These are phyloP conservation scores for Globisporangium iwayamae DNA, from an alignment of 352 stramenopile genomes.

Conservation along the genomic window DNA sequence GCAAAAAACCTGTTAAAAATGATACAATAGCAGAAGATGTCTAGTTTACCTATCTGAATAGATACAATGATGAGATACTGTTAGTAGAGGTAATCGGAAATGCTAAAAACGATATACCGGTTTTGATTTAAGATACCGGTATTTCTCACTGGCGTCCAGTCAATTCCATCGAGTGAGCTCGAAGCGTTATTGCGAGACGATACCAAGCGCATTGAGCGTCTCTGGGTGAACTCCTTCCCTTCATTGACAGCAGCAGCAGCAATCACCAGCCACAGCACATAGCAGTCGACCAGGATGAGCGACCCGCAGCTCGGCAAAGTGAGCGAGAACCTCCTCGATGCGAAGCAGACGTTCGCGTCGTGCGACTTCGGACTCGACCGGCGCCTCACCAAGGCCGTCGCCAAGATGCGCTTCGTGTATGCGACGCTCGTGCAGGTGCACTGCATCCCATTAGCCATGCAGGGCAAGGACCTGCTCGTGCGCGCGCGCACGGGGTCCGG, in stretches of 20 bases:
- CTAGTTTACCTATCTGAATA: too few relatives aligned
- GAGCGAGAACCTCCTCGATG: conserved; percentile 71
- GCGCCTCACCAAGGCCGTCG: conserved; percentile 89
- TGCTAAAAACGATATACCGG: conserved; percentile 2
- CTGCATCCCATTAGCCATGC: conserved; percentile 90
- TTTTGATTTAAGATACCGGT: neutral
- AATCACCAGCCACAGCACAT: conserved; percentile 2
- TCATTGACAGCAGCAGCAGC: neutral
- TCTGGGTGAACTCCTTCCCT: neutral
- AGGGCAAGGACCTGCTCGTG: conserved; percentile 93
- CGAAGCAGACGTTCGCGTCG: conserved; percentile 69
- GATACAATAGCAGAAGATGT: too few relatives aligned
- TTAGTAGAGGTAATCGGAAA: neutral
- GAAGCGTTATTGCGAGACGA: conserved; percentile 8
- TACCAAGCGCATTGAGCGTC: neutral
- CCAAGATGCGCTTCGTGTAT: conserved; percentile 92
- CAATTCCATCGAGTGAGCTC: conserved; percentile 9
- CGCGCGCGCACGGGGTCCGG: conserved; percentile 90
- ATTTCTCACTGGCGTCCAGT: conserved; percentile 13
- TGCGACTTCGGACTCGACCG: conserved; percentile 90
- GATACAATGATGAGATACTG: neutral
- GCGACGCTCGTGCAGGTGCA: conserved; percentile 95
- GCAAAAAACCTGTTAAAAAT: neutral
- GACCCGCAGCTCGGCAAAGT: conserved; percentile 39
- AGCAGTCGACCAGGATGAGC: conserved; percentile 13